Evolutionary conservation across 495 filamentous ascomycete genomes (phyloP), one percentile per base, ranked within the genome.

Genomic region (Penicillium riverlandense): DNA sequence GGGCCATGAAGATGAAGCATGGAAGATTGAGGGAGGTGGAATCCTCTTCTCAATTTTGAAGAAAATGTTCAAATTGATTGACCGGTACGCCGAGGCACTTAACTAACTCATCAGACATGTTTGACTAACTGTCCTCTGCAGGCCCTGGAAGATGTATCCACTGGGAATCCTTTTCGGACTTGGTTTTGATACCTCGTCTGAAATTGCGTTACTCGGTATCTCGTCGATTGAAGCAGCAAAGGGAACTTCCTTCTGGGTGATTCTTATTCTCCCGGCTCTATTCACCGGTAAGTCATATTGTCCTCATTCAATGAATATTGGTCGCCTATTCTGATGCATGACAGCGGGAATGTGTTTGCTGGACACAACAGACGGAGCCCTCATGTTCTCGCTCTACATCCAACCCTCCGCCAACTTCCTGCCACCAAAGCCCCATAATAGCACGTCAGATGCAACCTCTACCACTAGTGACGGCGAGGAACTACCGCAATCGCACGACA

Each of bases 71-170:
- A 82, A 77, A 46, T 59, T 95, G 14, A 83, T 98, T 57, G 86
- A 98, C 59, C 67, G 84, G 58, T 78, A 53, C 34, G 59, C 38
- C 5, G 33, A 11, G 33, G 11, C 22, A 9, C 35, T 15, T 38
- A 32, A 14, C 36, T 49, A 32, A 54, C 14, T n/a, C 2, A 22
- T 22, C 37, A 7, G 29, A 11, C 34, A 11, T 27, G 6, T 37
- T 27, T 38, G 32, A 14, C 36, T 50, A 32, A 54, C 15, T n/a
- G 12, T 11, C 14, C 11, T 3, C 9, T 34, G 6, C 28, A 78
- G 75, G 6, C 88, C 90, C 1, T 98, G 92, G 92, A 98, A 98
- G 64, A 98, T 96, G 91, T 74, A 95, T 59, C 88, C 89, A 6
- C 67, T 97, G 4, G 91, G 91, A 5, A 71, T 95, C 4, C 59